Evolutionary conservation across 805 yeast genomes (phyloP).

Genomic region (Barnettozyma sp.): DNA sequence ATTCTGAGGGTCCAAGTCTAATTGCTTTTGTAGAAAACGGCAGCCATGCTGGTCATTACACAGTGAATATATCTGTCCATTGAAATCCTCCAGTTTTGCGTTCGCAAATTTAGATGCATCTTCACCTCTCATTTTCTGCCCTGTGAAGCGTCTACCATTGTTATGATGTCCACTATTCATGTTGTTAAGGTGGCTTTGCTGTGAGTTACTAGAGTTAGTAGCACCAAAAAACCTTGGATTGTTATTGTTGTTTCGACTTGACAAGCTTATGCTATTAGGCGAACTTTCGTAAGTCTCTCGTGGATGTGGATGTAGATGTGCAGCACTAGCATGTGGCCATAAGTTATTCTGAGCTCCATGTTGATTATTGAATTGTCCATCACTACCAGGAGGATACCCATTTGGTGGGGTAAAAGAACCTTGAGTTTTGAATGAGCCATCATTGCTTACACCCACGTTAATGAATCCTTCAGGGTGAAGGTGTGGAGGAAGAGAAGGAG

Average conservation of each 20-base stretch:
- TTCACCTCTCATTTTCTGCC: constrained; percentile 34
- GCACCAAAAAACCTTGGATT: constrained; percentile 16
- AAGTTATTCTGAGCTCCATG: constrained; percentile 17
- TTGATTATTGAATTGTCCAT: constrained; percentile 8
- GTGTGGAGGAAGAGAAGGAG: constrained; percentile 16
- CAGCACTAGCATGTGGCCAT: constrained; percentile 22
- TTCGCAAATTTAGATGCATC: constrained; percentile 66
- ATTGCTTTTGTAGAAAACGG: constrained; percentile 80
- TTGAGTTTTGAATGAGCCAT: constrained; percentile 9
- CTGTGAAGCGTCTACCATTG: constrained; percentile 18
- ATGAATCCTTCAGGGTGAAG: constrained; percentile 12
- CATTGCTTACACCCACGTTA: constrained; percentile 14
- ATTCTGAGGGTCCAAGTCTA: constrained; percentile 58
- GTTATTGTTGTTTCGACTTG: constrained; percentile 11
- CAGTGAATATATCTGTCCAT: constrained; percentile 66
- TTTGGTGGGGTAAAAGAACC: constrained; percentile 9
- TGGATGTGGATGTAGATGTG: no score
- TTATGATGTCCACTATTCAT: constrained; percentile 11
- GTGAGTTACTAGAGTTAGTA: constrained; percentile 12
- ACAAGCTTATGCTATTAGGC: constrained; percentile 9
- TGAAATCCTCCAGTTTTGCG: constrained; percentile 60
- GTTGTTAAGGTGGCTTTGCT: constrained; percentile 11
- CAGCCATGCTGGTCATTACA: constrained; percentile 98
- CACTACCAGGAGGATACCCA: constrained; percentile 5
- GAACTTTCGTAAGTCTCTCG: constrained; percentile 14